phyloP scores from a whole-genome alignment of 768 basidiomycete species.

The Rossbeevera mucosa region DNA sequence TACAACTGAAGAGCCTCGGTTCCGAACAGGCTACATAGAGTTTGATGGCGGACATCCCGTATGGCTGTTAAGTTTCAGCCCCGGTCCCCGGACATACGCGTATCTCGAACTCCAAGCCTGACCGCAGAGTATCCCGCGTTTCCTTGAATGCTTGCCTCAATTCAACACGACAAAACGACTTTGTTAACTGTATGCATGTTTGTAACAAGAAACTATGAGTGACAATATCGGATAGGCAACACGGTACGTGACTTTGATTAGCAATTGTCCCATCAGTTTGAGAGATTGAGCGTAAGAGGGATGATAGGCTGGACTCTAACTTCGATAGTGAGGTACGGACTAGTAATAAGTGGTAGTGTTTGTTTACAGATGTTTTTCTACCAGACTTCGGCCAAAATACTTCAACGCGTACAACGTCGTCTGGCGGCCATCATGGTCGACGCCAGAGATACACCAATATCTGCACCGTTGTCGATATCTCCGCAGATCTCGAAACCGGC shows the following conservation, averaged over 20 bases:
- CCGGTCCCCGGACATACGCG: background rate
- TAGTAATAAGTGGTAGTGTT: too few species aligned
- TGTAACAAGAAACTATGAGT: background rate
- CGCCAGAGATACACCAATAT: background rate
- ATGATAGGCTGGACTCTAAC: too few species aligned
- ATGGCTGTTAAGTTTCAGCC: background rate
- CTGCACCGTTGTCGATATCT: background rate
- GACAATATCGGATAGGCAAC: background rate
- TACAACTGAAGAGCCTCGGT: background rate
- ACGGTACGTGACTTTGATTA: background rate
- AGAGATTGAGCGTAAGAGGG: background rate
- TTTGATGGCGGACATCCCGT: background rate
- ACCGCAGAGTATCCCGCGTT: too few species aligned
- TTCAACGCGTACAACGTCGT: background rate
- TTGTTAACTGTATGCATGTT: background rate
- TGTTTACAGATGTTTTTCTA: background rate
- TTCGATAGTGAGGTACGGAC: too few species aligned
- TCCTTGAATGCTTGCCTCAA: too few species aligned
- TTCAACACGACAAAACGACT: background rate
- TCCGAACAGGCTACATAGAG: background rate
- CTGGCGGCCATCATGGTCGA: background rate
- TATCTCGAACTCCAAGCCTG: too few species aligned
- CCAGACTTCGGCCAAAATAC: background rate
- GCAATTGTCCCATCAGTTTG: background rate
- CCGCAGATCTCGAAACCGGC: background rate